Base-by-base conservation (phyloP, 2,329 filamentous ascomycete genomes). In the Stagonosporopsis rhizophila region DNA sequence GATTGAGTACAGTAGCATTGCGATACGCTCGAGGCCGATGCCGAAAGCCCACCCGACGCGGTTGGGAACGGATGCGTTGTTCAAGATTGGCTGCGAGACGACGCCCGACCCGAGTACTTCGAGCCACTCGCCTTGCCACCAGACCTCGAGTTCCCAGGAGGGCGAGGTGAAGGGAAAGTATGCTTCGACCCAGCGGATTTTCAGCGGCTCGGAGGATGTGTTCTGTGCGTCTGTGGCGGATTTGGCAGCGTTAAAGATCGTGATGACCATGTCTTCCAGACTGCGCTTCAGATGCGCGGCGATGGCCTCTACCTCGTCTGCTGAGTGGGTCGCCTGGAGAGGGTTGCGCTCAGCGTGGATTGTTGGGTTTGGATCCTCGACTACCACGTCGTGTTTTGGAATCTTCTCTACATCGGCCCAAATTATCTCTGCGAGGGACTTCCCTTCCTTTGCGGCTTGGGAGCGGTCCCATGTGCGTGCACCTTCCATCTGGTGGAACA, bases 401-500 rank as follows among this genome's bases (percentile, higher is more conserved):
- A 98, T 83, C 50, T 78, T 82, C 49, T 86, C 84, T 25, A 96
- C 66, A 70, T 96, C 91, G 32, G 82, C 82, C 79, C 83, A 85
- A 7, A 98, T 87, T 12, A 85, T 84, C 15, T 85, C 80, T 1
- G 85, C 85, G 17, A 92, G 74, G 57, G 76, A 60, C 44, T 67
- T 70, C 19, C 73, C 69, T 35, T 67, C 61, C 14, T 67, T 80
- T 51, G 80, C 82, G 40, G 84, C 85, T 73, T 80, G 83, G 25
- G 73, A 81, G 9, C 91, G 85, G 71, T 95, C 89, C 94, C 95
- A 99, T 50, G 92, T 89, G 66, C 89, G 84, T 8, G 94, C 94
- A 12, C 92, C 94, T 76, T 99, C 95, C 93, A 98, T 98, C 79
- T 99, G 95, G 78, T 99, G 95, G 77, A 99, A 99, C 56, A 96